Base-by-base conservation (phyloP, 306 rosid genomes). In the Neltuma alba region DNA sequence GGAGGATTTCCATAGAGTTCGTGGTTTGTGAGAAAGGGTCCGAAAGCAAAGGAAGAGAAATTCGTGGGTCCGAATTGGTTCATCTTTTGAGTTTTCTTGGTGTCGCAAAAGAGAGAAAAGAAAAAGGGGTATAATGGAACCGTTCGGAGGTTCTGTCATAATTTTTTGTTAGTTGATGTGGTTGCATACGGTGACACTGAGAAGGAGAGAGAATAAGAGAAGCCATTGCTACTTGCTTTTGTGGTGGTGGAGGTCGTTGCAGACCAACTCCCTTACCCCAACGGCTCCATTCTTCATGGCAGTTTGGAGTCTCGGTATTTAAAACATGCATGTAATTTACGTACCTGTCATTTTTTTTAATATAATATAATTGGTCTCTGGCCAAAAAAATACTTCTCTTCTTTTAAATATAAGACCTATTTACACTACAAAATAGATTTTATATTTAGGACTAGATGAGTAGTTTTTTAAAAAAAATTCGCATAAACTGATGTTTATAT, bases 11-110 rank as follows among this genome's bases (percentile, higher is more conserved):
- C 80, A 78, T 77, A 48, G 75, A 81, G 77, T 71, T 62, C 21
- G 86, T 33, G 85, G 80, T 37, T 41, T 36, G 50, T 33, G 78
- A 74, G 66, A 75, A 89, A 84, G 70, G 88, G 86, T 81, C 92
- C 91, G 92, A 78, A 91, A 88, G 83, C 77, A 79, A 68, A 76
- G 92, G 96, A 76, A 76, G 85, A 84, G 82, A 74, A 82, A 88
- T 78, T 88, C 87, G 89, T 87, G 93, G 93, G 92, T 82, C 96
- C 92, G 52, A 84, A 86, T 76, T 70, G 78, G 31, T 71, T 76
- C 85, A 71, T 91, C 79, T 76, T 76, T 81, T 80, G 2, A 20
- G 55, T 84, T 23, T 78, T 48, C 76, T 73, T 65, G 79, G 74
- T 67, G 69, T 71, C 78, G 77, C 54, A 72, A 80, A 81, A 81